Base-by-base conservation (phyloP, 495 filamentous ascomycete species). In the Podospora pseudoanserina region DNA sequence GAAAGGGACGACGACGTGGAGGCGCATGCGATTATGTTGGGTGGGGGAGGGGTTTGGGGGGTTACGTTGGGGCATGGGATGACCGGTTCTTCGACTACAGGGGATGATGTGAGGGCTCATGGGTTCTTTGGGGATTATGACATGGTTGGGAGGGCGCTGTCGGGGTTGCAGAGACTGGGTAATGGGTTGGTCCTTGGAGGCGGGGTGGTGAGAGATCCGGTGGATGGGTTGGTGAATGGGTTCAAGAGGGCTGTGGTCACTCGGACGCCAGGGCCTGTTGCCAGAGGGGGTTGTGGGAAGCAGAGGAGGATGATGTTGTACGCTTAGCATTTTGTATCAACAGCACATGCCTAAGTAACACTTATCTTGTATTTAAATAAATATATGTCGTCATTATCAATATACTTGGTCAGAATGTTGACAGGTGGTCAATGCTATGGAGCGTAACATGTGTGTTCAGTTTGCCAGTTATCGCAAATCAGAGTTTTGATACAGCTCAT, bases 31-130 rank as follows among this genome's bases (percentile, higher is more conserved):
- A 69, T 84, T 5, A 63, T 72, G 16, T 67, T 84, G 26, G 78
- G 70, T 1, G 77, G 77, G 23, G 55, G 55, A 56, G 55, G 55
- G 5, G 55, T 78, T 39, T 84, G 80, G 82, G 81, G 76, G 7
- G 80, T 82, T 20, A 77, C 82, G 7, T 67, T 84, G 54, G 82
- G 81, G 4, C 81, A 83, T 67, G 80, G 81, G 3, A 28, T 79
- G n/a, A 68, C 65, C 9, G 67, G 63, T 18, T 23, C 32, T 15
- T 27, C 2, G 28, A 11, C 18, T 1, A 2, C 28, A 4, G 23
- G 20, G 16, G 60, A 28, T 4, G 80, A 83, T 68, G 72, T 74
- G 13, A 76, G 81, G 58, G 77, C 70, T 1, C 81, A 84, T 67
- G 56, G 30, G 59, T 83, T 84, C 72, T 74, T 82, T 30, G 82